Conservation (phyloP, 2,329 filamentous ascomycete genomes). For the Boeremia exigua region DNA sequence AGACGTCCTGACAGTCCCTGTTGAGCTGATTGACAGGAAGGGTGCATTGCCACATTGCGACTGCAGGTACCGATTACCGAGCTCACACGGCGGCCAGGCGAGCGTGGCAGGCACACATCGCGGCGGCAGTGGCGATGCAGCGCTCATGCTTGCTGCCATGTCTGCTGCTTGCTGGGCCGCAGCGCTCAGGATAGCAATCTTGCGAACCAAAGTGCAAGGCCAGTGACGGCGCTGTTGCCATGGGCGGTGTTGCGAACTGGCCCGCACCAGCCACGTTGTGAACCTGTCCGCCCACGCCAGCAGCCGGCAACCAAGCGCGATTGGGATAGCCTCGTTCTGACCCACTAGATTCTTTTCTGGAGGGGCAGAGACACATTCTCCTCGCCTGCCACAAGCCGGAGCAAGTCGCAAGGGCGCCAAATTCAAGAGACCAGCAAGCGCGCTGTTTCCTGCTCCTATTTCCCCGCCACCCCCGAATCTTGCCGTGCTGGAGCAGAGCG, state of each 20-base stretch:
- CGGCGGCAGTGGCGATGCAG: background rate
- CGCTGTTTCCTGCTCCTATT: constrained; percentile 17
- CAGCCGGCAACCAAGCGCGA: constrained; percentile 10
- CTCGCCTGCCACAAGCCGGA: constrained; percentile 33
- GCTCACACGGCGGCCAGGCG: background rate
- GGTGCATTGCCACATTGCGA: background rate
- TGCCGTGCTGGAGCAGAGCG: constrained; percentile 23
- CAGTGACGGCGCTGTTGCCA: constrained; percentile 13
- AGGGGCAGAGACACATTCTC: constrained; percentile 14
- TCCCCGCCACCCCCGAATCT: constrained; percentile 17
- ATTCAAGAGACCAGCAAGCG: constrained; percentile 20
- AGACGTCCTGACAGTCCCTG: background rate
- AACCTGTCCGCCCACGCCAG: constrained; percentile 8
- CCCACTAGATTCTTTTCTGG: constrained; percentile 14
- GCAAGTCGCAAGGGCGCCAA: constrained; percentile 35
- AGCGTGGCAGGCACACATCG: background rate
- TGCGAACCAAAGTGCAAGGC: constrained; percentile 2
- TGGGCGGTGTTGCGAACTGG: background rate
- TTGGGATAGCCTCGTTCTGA: constrained; percentile 11
- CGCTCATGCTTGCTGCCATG: too few relatives aligned
- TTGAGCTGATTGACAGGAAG: background rate
- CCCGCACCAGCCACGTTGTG: constrained; percentile 14
- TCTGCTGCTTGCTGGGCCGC: background rate
- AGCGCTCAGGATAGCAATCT: background rate
- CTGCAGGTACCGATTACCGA: constrained; percentile 13